A percentile compares a stretch with the other conserved stretches of the same genome.
These are phyloP conservation scores for Hamamelis virginiana DNA, from an alignment of 164 flowering plant genomes.

Conservation along the genomic window DNA sequence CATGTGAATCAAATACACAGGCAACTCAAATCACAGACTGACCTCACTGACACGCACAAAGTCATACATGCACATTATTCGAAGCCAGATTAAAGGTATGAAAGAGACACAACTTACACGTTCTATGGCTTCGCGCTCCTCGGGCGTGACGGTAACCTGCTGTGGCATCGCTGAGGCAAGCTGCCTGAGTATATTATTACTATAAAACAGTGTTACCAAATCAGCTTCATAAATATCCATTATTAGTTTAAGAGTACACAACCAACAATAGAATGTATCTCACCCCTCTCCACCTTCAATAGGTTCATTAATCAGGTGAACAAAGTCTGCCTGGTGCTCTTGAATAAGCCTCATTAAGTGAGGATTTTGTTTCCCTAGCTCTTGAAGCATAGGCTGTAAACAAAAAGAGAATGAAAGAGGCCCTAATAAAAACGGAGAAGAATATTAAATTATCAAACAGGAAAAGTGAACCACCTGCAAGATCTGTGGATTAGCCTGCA, in stretches of 20 bases:
- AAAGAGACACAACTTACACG: conserved; percentile 52
- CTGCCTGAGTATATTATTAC: conserved; percentile 54
- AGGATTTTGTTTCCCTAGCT: conserved; percentile 74
- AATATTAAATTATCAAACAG: background rate
- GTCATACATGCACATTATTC: background rate
- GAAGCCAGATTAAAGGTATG: background rate
- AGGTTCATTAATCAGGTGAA: conserved; percentile 70
- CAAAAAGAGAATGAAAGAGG: background rate
- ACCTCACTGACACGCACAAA: background rate
- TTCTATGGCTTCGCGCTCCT: conserved; percentile 88
- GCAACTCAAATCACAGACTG: background rate
- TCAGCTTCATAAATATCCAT: conserved; percentile 1
- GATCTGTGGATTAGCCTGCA: conserved; percentile 76
- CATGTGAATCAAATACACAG: background rate
- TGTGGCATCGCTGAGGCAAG: conserved; percentile 73
- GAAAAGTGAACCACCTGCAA: conserved; percentile 64
- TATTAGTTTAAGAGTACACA: background rate
- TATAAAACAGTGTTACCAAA: conserved; percentile 12
- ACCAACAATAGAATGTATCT: conserved; percentile 6
- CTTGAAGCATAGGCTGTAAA: conserved; percentile 75
- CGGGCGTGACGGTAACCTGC: conserved; percentile 74
- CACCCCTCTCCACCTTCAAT: conserved; percentile 62
- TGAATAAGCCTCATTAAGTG: conserved; percentile 64
- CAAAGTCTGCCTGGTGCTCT: conserved; percentile 73
- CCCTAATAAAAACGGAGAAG: background rate